These are phyloP conservation scores for Endoconidiophora laricicola DNA, from an alignment of 2,329 filamentous ascomycete species.

Conservation along the genomic window DNA sequence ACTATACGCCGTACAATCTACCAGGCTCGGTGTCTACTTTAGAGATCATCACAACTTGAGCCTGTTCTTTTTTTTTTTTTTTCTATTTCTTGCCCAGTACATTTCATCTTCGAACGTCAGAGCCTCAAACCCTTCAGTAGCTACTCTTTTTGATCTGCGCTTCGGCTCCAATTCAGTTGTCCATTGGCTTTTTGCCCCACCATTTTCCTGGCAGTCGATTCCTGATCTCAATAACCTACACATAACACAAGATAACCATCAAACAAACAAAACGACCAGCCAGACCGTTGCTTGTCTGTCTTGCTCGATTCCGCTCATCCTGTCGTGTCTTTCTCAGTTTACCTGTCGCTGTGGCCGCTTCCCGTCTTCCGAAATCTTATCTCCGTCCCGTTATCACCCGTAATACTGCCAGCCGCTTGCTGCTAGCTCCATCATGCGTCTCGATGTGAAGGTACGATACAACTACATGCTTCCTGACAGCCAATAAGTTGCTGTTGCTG, in stretches of 20 bases:
- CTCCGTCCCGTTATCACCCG: background rate
- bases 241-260: background rate
- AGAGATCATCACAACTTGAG: background rate
- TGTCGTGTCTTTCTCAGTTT: background rate
- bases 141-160: background rate
- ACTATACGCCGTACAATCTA: background rate
- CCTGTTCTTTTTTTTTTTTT: background rate
- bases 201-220: background rate
- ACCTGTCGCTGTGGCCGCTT: too few relatives aligned
- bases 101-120: background rate
- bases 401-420: background rate
- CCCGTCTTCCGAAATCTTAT: background rate
- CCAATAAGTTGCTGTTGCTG: too few relatives aligned
- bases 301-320: background rate
- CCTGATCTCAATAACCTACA: background rate
- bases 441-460: conserved; percentile 14
- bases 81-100: background rate
- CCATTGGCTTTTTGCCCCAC: conserved; percentile 6
- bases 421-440: conserved; percentile 13
- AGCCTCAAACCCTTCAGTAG: background rate
- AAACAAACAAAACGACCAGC: background rate
- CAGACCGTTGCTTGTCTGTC: background rate
- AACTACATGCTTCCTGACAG: too few relatives aligned
- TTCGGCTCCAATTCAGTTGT: background rate
- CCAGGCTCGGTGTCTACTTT: background rate